A percentile compares a stretch with the other conserved stretches of the same genome.
Evolutionary conservation across 768 basidiomycete genomes (phyloP).

Genomic region (Cytidiella melzeri): DNA sequence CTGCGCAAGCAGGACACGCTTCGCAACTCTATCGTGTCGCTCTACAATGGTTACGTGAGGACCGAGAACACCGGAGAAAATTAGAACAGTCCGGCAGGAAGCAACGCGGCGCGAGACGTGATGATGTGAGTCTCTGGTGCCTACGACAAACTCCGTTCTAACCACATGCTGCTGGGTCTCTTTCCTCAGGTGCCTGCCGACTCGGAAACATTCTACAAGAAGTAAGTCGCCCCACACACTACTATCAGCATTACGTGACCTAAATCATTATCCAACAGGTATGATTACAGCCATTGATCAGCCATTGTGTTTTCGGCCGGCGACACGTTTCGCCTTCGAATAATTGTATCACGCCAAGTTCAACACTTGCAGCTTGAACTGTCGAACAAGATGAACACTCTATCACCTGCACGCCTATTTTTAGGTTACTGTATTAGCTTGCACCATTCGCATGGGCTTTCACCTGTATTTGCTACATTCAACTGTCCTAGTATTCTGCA

Average conservation of each 20-base stretch:
- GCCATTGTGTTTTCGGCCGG: no score
- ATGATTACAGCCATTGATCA: slow-evolving; percentile 38
- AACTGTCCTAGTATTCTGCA: not conserved
- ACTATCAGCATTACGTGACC: not conserved
- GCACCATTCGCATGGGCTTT: no score
- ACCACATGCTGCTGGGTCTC: not conserved
- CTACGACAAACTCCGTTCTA: no score
- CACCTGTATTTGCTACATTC: not conserved
- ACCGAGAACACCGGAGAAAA: slow-evolving; percentile 58
- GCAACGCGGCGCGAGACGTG: slow-evolving; percentile 51
- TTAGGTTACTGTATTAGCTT: no score
- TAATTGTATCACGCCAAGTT: slow-evolving; percentile 5
- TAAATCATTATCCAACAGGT: slow-evolving; percentile 28
- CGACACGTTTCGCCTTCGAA: no score
- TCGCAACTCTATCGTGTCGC: slow-evolving; percentile 63
- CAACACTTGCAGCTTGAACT: no score
- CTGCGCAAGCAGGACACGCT: slow-evolving; percentile 19
- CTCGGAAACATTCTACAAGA: slow-evolving; percentile 81
- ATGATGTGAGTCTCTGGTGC: slow-evolving; percentile 37
- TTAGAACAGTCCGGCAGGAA: slow-evolving; percentile 55
- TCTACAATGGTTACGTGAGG: slow-evolving; percentile 82
- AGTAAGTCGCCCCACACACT: slow-evolving; percentile 39
- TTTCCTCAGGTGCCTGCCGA: slow-evolving; percentile 55
- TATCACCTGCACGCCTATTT: not conserved
- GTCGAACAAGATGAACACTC: no score